Percentiles rank a stretch among this genome's conserved stretches.
These are phyloP conservation scores for Agaricus blazei DNA, from an alignment of 768 basidiomycete genomes.

Conservation along the genomic window DNA sequence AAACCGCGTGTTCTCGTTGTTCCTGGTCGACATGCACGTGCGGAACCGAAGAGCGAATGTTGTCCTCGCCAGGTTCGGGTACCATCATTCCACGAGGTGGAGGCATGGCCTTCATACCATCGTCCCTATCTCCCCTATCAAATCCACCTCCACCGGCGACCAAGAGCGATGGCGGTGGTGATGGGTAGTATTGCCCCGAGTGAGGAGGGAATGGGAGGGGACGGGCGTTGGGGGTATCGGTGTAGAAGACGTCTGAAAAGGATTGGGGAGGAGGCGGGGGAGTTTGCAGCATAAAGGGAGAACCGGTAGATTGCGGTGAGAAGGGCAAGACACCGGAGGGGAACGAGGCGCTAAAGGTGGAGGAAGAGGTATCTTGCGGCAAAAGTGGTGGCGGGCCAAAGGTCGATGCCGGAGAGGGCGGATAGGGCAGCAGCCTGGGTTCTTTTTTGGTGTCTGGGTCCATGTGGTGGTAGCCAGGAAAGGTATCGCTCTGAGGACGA, in stretches of 20 bases:
- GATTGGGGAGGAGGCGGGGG: background rate
- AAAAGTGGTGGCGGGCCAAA: background rate
- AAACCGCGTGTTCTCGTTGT: too few species aligned
- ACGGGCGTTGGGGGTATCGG: background rate
- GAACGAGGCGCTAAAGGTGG: background rate
- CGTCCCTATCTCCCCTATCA: too few species aligned
- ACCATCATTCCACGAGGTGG: too few species aligned
- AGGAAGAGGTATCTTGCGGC: background rate
- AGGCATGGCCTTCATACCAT: too few species aligned
- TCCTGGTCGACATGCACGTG: too few species aligned
- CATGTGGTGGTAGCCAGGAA: background rate
- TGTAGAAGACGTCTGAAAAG: background rate
- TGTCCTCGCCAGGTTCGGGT: too few species aligned
- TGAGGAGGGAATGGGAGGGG: constrained; percentile 8
- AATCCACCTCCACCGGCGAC: too few species aligned
- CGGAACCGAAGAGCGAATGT: too few species aligned
- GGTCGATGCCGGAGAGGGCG: background rate
- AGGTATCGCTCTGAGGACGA: constrained; percentile 3
- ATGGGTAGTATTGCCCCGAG: constrained; percentile 1
- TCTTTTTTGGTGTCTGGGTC: background rate
- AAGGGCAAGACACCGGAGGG: constrained; percentile 5
- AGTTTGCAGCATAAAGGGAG: too few species aligned
- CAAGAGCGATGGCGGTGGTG: background rate
- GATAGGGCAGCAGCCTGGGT: constrained; percentile 1
- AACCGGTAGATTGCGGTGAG: constrained; percentile 6